phyloP scores from a whole-genome alignment of 2,329 filamentous ascomycete species.

The Cladosporium sp. region DNA sequence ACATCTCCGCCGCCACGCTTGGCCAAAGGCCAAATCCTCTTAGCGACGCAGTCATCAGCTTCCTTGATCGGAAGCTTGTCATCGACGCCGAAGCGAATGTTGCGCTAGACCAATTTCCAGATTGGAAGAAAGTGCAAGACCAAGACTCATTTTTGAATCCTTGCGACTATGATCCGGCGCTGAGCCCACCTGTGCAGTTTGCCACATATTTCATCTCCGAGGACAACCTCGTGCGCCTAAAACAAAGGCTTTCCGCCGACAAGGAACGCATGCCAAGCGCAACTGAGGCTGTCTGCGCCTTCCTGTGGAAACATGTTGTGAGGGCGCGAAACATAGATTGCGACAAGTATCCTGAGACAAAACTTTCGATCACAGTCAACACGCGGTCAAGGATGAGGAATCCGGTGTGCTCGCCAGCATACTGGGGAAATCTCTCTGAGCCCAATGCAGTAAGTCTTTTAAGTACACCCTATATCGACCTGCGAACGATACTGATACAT shows the following conservation, averaged over 20 bases:
- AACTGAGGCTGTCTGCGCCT: constrained; percentile 11
- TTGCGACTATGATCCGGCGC: not conserved
- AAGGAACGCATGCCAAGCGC: not conserved
- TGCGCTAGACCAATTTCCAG: not conserved
- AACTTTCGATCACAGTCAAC: constrained; percentile 16
- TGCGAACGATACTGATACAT: not conserved
- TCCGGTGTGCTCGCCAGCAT: not conserved
- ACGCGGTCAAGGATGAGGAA: constrained; percentile 6
- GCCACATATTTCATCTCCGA: constrained; percentile 14
- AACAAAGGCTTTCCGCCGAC: not conserved
- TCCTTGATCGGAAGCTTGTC: not conserved
- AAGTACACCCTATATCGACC: not conserved
- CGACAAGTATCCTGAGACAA: constrained; percentile 12
- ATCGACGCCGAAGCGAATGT: not conserved
- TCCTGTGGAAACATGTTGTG: constrained; percentile 12
- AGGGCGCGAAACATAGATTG: constrained; percentile 6
- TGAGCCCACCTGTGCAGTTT: constrained; percentile 4
- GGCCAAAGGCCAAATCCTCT: not conserved
- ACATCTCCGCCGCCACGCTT: not conserved
- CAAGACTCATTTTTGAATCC: not conserved
- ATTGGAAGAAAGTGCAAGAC: not conserved
- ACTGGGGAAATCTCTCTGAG: constrained; percentile 15
- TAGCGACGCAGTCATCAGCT: not conserved
- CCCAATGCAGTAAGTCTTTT: constrained; percentile 7
- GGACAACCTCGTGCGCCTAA: not conserved